phyloP scores from a whole-genome alignment of 768 basidiomycete genomes.

The Calocera cornea region DNA sequence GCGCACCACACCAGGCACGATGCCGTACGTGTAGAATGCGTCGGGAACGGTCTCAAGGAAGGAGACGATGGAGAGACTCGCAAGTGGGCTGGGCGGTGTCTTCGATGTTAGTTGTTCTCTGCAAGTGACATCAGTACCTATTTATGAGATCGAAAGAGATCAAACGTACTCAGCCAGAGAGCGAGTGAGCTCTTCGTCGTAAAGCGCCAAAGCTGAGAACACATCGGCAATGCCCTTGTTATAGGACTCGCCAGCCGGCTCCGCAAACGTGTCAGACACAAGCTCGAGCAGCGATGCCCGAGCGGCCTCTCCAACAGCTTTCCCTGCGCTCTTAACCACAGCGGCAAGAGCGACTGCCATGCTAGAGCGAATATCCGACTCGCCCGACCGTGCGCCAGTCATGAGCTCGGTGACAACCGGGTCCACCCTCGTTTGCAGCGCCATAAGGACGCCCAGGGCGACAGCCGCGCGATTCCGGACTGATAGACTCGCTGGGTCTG shows the following conservation, averaged over 20 bases:
- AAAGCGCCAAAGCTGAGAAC: constrained; percentile 43
- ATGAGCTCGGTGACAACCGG: constrained; percentile 86
- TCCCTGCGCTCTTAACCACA: constrained; percentile 54
- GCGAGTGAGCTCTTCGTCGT: constrained; percentile 47
- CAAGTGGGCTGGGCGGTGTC: constrained; percentile 44
- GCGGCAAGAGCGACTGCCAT: constrained; percentile 62
- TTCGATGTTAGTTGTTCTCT: constrained; percentile 53
- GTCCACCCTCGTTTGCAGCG: constrained; percentile 77
- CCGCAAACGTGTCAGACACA: constrained; percentile 64
- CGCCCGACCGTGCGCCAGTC: constrained; percentile 40
- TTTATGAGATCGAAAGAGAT: not conserved
- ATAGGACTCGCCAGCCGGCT: constrained; percentile 49
- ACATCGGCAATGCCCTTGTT: constrained; percentile 48
- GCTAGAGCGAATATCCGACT: constrained; percentile 62
- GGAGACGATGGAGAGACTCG: constrained; percentile 34
- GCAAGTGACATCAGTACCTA: constrained; percentile 10
- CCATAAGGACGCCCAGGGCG: constrained; percentile 82
- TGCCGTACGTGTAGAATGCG: constrained; percentile 50
- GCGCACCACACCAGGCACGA: constrained; percentile 50
- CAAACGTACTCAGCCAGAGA: constrained; percentile 51
- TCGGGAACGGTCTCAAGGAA: constrained; percentile 31
- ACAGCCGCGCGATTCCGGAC: constrained; percentile 73
- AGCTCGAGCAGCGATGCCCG: constrained; percentile 62
- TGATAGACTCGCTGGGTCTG: constrained; percentile 60
- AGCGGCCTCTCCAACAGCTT: constrained; percentile 65